Base-by-base conservation (phyloP, 2,329 filamentous ascomycete species). In the Sclerotiophoma versabilis region DNA sequence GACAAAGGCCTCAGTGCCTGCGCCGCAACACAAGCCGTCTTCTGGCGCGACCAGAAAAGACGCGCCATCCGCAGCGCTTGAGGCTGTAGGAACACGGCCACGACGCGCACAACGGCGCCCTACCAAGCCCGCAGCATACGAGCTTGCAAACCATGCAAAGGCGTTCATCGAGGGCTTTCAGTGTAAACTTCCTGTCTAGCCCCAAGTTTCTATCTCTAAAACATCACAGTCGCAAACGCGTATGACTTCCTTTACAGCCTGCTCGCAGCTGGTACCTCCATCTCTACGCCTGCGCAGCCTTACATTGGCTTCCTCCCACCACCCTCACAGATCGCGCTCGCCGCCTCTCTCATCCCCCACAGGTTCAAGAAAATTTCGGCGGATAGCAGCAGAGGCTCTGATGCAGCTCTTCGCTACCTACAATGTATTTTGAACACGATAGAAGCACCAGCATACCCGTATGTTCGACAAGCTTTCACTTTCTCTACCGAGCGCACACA, bases 281-380 rank as follows among this genome's bases (percentile, higher is more conserved):
- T 72, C 39, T 75, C 74, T 2, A 68, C 64, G 1, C 65, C 72
- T 2, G 68, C 71, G 1, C 65, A 69, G 46, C 64, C 64, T 3
- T 69, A 73, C 26, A 79, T 85, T 0, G 83, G 84, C 10, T 84
- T 83, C 53, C 76, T 92, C 15, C 90, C 93, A 1, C 85, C 89
- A 2, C 82, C 89, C 0, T 84, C 85, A 51, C 87, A 93, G 60
- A 80, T 98, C 20, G 87, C 90, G 7, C 80, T 97, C 8, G 83
- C 92, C n/a, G 86, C 83, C 36, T 95, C 91, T 1, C 80, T 97
- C n/a, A 76, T 88, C n/a, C 84, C 95, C 12, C 92, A 90, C 60
- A 97, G 93, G 1, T 95, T 88, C 3, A 86, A 90, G 43, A 83
- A 88, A 3, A 81, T 83, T 23, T 84, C 85, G 8, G 67, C 77